A percentile compares a stretch with the other conserved stretches of the same genome.
phyloP scores from a whole-genome alignment of 2,329 filamentous ascomycete genomes.

The Aspergillus aculeatinus region DNA sequence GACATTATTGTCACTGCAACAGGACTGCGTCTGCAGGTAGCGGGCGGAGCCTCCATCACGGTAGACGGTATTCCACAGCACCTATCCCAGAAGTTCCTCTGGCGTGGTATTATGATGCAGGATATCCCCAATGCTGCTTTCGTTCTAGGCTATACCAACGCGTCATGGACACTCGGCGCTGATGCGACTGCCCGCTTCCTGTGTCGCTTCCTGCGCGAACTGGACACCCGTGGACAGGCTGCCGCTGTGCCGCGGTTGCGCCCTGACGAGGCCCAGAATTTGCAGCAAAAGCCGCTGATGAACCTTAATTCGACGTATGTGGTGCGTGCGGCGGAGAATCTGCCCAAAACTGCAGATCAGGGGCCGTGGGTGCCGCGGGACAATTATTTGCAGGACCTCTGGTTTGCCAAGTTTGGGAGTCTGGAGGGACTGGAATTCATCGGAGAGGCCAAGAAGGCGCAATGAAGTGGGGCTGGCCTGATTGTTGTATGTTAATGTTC shows the following conservation, averaged over 20 bases:
- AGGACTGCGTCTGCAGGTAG: conserved; percentile 43
- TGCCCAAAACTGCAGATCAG: conserved; percentile 41
- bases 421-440: conserved; percentile 34
- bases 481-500: not conserved
- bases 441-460: conserved; percentile 17
- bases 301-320: conserved; percentile 45
- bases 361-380: conserved; percentile 42
- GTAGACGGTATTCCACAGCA: conserved; percentile 41
- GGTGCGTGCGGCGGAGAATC: conserved; percentile 29
- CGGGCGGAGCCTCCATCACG: conserved; percentile 35
- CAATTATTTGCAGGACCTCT: conserved; percentile 41
- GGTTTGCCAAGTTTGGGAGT: conserved; percentile 38
- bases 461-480: not conserved
- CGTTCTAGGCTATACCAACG: conserved; percentile 46
- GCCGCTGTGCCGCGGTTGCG: conserved; percentile 32
- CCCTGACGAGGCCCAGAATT: conserved; percentile 9
- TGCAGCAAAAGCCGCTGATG: conserved; percentile 34
- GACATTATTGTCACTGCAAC: conserved; percentile 49
- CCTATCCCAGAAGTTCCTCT: conserved; percentile 39
- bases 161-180: conserved; percentile 47
- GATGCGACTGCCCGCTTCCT: conserved; percentile 45
- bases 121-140: conserved; percentile 45
- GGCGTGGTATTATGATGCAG: conserved; percentile 47
- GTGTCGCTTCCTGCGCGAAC: conserved; percentile 35
- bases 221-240: conserved; percentile 28